phyloP scores from a whole-genome alignment of 352 stramenopile genomes.

The Globisporangium paddicum region DNA sequence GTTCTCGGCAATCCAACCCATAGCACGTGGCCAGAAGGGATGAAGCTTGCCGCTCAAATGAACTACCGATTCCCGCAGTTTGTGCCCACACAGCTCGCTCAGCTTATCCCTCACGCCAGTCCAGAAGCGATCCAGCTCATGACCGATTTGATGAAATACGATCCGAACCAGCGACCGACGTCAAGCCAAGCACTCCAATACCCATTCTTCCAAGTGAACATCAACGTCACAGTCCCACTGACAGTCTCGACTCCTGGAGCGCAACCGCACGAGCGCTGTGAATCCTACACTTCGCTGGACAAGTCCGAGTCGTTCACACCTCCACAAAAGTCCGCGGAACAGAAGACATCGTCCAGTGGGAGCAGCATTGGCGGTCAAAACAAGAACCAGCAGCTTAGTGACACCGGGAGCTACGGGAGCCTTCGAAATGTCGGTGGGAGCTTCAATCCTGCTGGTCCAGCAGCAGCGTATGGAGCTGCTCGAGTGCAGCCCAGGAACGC shows the following conservation, averaged over 20 bases:
- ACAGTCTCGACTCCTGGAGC: constrained; percentile 58
- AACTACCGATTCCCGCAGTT: constrained; percentile 96
- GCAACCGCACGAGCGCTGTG: constrained; percentile 42
- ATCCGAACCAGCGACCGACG: constrained; percentile 91
- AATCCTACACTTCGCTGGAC: constrained; percentile 21
- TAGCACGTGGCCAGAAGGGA: constrained; percentile 91
- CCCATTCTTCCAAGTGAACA: constrained; percentile 91
- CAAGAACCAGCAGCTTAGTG: constrained; percentile 53
- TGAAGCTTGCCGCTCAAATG: constrained; percentile 94
- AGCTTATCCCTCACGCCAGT: constrained; percentile 90
- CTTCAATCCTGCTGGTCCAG: constrained; percentile 3
- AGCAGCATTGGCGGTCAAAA: constrained; percentile 34
- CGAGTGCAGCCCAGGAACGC: constrained; percentile 57
- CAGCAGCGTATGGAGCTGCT: constrained; percentile 31
- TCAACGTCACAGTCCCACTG: constrained; percentile 71
- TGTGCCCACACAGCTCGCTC: constrained; percentile 80
- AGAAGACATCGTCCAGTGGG: constrained; percentile 31
- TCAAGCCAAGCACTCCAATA: constrained; percentile 93
- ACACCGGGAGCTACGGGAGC: constrained; percentile 36
- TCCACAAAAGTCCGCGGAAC: constrained; percentile 43
- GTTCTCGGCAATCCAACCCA: constrained; percentile 92
- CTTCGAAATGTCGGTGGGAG: constrained; percentile 26
- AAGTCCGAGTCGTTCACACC: constrained; percentile 52
- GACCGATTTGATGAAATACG: constrained; percentile 90
- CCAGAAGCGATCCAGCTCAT: constrained; percentile 91